These are phyloP conservation scores for Gigaspora rosea DNA, from an alignment of 192 early-diverging fungal species.

Conservation along the genomic window DNA sequence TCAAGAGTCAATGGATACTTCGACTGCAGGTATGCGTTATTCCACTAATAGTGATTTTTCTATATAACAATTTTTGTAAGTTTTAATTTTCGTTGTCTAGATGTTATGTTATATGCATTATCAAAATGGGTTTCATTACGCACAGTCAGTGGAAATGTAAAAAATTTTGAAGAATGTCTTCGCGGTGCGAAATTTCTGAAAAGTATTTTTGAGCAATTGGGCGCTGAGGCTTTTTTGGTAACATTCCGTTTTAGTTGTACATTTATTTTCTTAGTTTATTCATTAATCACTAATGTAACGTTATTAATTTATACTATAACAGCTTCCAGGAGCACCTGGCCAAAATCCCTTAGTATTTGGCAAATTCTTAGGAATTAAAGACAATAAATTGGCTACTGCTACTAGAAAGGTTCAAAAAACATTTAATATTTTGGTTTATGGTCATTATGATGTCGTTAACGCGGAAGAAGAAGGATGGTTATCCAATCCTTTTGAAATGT, in stretches of 20 bases:
- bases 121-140: slow-evolving; percentile 69
- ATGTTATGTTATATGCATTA: slow-evolving; percentile 61
- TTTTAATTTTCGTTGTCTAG: slow-evolving; percentile 27
- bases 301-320: slow-evolving; percentile 7
- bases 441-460: slow-evolving; percentile 82
- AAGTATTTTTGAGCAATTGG: slow-evolving; percentile 65
- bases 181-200: slow-evolving; percentile 74
- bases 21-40: slow-evolving; percentile 34
- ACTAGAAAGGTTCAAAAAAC: not conserved
- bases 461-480: slow-evolving; percentile 68
- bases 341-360: slow-evolving; percentile 75
- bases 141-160: slow-evolving; percentile 67
- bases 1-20: slow-evolving; percentile 30
- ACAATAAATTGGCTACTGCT: slow-evolving; percentile 16
- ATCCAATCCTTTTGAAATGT: slow-evolving; percentile 65
- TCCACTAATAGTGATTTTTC: not conserved
- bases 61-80: not conserved
- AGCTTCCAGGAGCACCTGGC: slow-evolving; percentile 61
- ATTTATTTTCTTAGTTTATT: not conserved
- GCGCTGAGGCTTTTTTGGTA: slow-evolving; percentile 55
- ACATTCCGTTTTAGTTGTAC: not conserved
- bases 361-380: slow-evolving; percentile 49
- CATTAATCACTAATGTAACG: not conserved
- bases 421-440: slow-evolving; percentile 67
- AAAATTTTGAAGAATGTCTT: slow-evolving; percentile 70